Evolutionary conservation across 805 yeast genomes (phyloP).

Genomic region (Suhomyces vadensis): DNA sequence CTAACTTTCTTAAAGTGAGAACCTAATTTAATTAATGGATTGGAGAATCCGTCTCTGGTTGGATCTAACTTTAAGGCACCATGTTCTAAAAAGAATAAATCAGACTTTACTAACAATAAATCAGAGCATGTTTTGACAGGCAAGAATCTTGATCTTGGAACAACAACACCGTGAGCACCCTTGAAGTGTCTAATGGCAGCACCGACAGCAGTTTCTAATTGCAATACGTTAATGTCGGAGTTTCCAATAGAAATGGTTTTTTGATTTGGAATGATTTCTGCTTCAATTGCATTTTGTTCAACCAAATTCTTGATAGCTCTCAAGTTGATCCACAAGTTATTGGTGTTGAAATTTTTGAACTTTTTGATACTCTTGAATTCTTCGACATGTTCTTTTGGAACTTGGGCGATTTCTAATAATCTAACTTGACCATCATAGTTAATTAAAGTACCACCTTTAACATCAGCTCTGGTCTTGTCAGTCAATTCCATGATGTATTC

Average conservation of each 20-base stretch:
- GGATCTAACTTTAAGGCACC: slow-evolving; percentile 87
- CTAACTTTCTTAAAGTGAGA: slow-evolving; percentile 95
- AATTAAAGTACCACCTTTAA: slow-evolving; percentile 98
- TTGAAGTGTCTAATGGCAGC: slow-evolving; percentile 96
- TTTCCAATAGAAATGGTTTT: slow-evolving; percentile 80
- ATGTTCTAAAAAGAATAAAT: slow-evolving; percentile 84
- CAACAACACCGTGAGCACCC: slow-evolving; percentile 96
- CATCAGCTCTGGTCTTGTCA: slow-evolving; percentile 98
- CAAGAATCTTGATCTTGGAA: slow-evolving; percentile 95
- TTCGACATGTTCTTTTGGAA: slow-evolving; percentile 97
- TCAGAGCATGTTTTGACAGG: slow-evolving; percentile 98
- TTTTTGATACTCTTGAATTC: slow-evolving; percentile 97
- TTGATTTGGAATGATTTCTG: slow-evolving; percentile 94
- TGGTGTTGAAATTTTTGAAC: slow-evolving; percentile 97
- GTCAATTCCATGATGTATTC: slow-evolving; percentile 99
- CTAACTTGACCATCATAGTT: slow-evolving; percentile 94
- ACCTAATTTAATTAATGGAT: slow-evolving; percentile 94
- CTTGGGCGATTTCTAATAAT: slow-evolving; percentile 95
- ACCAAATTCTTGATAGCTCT: slow-evolving; percentile 91
- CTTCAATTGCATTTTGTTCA: slow-evolving; percentile 74
- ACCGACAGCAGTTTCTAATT: slow-evolving; percentile 98
- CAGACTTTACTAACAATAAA: slow-evolving; percentile 90
- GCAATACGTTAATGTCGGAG: slow-evolving; percentile 80
- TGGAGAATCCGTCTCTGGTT: slow-evolving; percentile 83
- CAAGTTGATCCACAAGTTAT: slow-evolving; percentile 95